A percentile compares a stretch with the other conserved stretches of the same genome.
phyloP scores from a whole-genome alignment of 148 eudicot species.

The Mesembryanthemum crystallinum region DNA sequence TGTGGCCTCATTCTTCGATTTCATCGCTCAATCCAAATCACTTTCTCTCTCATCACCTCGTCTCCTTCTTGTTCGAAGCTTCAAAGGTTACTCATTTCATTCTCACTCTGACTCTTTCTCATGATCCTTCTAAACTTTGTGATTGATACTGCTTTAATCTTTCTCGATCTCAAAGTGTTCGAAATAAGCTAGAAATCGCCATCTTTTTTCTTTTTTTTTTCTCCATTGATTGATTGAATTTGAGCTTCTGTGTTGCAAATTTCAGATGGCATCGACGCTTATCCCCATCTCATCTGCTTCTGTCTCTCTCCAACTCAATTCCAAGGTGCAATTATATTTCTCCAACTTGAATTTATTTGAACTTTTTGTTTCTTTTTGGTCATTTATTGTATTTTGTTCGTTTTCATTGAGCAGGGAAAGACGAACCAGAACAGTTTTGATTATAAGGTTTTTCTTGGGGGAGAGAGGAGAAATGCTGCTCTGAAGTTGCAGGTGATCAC shows the following conservation, averaged over 20 bases:
- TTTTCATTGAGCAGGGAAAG: slow-evolving; percentile 40
- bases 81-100: background rate
- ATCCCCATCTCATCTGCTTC: slow-evolving; percentile 50
- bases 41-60: background rate
- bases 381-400: background rate
- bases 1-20: slow-evolving; percentile 20
- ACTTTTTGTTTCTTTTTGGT: background rate
- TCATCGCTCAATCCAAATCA: slow-evolving; percentile 19
- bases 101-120: background rate
- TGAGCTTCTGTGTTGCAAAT: background rate
- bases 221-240: background rate
- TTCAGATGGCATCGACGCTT: slow-evolving; percentile 56
- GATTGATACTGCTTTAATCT: background rate
- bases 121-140: background rate
- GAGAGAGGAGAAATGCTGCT: slow-evolving; percentile 38
- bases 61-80: background rate
- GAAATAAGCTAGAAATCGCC: background rate
- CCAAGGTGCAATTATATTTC: slow-evolving; percentile 37
- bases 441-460: slow-evolving; percentile 39
- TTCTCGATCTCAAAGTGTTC: background rate
- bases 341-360: background rate
- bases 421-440: slow-evolving; percentile 41
- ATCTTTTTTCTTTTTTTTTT: background rate
- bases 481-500: slow-evolving; percentile 48
- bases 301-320: slow-evolving; percentile 38